These are phyloP conservation scores for Dioscorea alata DNA, from an alignment of 106 monocot genomes.

Conservation along the genomic window DNA sequence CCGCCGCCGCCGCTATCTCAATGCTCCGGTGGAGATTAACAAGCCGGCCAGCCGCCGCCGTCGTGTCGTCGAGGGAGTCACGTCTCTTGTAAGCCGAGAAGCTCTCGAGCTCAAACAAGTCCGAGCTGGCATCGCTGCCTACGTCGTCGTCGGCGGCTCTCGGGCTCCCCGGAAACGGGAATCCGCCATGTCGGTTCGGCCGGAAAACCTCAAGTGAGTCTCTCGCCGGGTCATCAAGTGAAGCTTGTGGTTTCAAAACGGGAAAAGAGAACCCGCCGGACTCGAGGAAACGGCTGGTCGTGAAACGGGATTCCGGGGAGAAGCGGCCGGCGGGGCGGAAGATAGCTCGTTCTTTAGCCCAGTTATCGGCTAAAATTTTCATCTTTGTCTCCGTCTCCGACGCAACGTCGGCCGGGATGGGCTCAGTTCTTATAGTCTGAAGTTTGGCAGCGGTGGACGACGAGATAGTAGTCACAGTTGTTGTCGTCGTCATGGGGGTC, in stretches of 20 bases:
- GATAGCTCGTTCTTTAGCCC: conserved; percentile 11
- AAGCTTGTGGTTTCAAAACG: not conserved
- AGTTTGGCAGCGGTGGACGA: too few relatives aligned
- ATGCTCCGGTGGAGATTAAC: conserved; percentile 6
- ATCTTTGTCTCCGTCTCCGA: conserved; percentile 18
- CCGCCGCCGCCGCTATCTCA: not conserved
- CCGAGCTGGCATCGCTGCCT: conserved; percentile 8
- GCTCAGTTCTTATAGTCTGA: too few relatives aligned
- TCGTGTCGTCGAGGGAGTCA: conserved; percentile 10
- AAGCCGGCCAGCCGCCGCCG: conserved; percentile 3
- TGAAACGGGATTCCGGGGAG: conserved; percentile 13
- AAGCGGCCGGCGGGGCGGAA: conserved; percentile 5
- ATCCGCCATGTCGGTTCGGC: not conserved
- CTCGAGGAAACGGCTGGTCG: conserved; percentile 1
- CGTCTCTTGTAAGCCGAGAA: conserved; percentile 6
- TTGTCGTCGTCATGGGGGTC: conserved; percentile 8
- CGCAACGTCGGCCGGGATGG: too few relatives aligned
- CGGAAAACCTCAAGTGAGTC: conserved; percentile 9
- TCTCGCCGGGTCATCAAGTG: conserved; percentile 1
- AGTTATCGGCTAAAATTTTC: conserved; percentile 20
- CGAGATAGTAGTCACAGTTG: too few relatives aligned
- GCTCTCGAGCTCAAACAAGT: conserved; percentile 15
- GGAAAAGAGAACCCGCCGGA: conserved; percentile 16
- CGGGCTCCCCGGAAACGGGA: not conserved
- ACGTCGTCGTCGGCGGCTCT: conserved; percentile 3